These are phyloP conservation scores for Apiospora phragmitis DNA, from an alignment of 2,329 filamentous ascomycete genomes.

Conservation along the genomic window DNA sequence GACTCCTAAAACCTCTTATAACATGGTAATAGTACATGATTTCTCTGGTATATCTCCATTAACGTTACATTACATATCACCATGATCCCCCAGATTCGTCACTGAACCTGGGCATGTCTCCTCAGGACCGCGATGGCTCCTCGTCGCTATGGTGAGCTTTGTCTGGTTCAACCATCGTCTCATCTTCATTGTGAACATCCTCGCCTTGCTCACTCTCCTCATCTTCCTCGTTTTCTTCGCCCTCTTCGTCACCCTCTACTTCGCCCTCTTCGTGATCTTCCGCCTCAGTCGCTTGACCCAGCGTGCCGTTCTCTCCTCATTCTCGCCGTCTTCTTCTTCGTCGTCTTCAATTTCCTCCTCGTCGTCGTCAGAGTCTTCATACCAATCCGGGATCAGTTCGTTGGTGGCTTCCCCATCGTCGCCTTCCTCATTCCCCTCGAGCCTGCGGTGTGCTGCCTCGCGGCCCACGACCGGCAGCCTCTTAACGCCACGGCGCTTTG, in stretches of 20 bases:
- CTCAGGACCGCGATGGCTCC: background rate
- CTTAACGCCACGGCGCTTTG: slow-evolving; percentile 35
- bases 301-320: background rate
- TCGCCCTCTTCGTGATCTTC: slow-evolving; percentile 2
- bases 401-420: slow-evolving; percentile 46
- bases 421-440: slow-evolving; percentile 33
- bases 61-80: background rate
- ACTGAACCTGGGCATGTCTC: no score
- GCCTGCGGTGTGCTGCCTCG: slow-evolving; percentile 38
- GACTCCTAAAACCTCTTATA: background rate
- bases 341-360: slow-evolving; percentile 13
- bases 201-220: background rate
- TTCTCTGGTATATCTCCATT: background rate
- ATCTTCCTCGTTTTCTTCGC: background rate
- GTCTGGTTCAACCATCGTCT: background rate
- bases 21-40: background rate
- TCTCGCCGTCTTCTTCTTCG: slow-evolving; percentile 11
- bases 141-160: background rate
- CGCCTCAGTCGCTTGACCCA: background rate
- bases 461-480: slow-evolving; percentile 41
- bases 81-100: background rate
- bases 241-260: background rate
- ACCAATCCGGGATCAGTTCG: slow-evolving; percentile 38
- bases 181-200: background rate
- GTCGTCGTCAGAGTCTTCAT: slow-evolving; percentile 30